Evolutionary conservation across 225 moss, liverwort and hornwort species (phyloP), one percentile per base, ranked within the genome.

Genomic region (Antitrichia curtipendula): DNA sequence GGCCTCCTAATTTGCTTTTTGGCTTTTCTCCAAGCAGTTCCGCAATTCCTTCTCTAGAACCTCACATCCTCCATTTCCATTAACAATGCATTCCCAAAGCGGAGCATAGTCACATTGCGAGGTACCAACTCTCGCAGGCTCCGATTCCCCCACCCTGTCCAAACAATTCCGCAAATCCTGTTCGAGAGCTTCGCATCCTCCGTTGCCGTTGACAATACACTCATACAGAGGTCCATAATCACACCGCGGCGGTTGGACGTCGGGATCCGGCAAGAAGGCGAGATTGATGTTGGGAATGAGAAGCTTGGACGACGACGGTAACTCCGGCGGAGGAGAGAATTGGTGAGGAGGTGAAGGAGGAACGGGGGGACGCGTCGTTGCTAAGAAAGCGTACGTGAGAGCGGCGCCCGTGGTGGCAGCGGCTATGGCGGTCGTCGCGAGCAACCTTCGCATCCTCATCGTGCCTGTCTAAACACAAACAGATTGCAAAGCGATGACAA

Each of bases 51-150:
- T 75, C 81, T 91, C 92, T 23, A 92, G 81, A 86, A 65, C 71
- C 84, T 92, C 91, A 53, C 92, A 92, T 54, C 92, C 91, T 29
- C 92, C 92, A 60, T 87, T 91, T 38, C 92, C 92, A n/a, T 92
- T 91, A 6, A 92, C 86, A 18, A 92, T 89, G 70, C 92, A 92
- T 56, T 92, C 92, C 89, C 89, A 91, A 36, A 92, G 83, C 31
- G 91, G 89, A 64, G 87, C 91, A 47, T 92, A 91, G 81, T 92
- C 89, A 64, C 92, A 92, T 49, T 81, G 82, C 63, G 88, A 76
- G 19, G 80, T 56, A 18, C 19, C 41, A 21, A 57, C 68, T 34
- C 40, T 15, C 21, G 40, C 8, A 28, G 83, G 40, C 83, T 83
- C 87, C 79, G 71, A 15, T 24, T 89, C 25, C 38, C 38, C 73